Evolutionary conservation across 2,329 filamentous ascomycete species (phyloP), one percentile per base, ranked within the genome.

Genomic region (Alternaria sp.): DNA sequence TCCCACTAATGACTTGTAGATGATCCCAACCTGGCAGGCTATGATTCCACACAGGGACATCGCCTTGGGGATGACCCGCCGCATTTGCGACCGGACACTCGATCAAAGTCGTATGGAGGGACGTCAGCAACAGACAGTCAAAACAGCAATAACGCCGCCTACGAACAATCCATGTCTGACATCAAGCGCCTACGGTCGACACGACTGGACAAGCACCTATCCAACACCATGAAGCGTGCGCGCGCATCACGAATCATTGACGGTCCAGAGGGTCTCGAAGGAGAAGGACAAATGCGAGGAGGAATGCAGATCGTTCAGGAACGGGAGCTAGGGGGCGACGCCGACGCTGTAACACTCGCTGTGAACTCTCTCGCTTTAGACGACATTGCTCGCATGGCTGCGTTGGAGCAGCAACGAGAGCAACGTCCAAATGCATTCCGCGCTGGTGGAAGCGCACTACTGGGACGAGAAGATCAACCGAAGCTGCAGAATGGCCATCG

Each of bases 141-240:
- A 60, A 68, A 65, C 43, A 78, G 90, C 73, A 93, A 91, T 55
- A 78, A 73, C 32, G 73, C 78, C 15, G 93, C 92, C 26, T 96
- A 98, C 77, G 95, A 98, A 82, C 96, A 94, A 81, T 97, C 95
- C 50, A 90, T 99, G 70, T 96, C 96, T 69, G 96, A 99, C 81
- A 96, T 99, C 77, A 90, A 93, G 73, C 88, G 96, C 66, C 82
- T 99, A 62, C 90, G 95, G 68, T 98, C 96, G 65, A 98, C 95
- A 21, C 90, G 96, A 28, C 90, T 98, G 76, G 95, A 99, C 75
- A 95, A 96, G 76, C 93, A 97, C 73, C 83, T 99, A 46, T 98
- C 95, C 36, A 96, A 93, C 21, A 97, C 93, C 54, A 93, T 95
- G 78, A 92, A 92, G 77, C 96, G 94, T 73, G 93, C 95, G 52